A percentile compares a stretch with the other conserved stretches of the same genome.
These are phyloP conservation scores for Vachellia pachyceras DNA, from an alignment of 306 rosid genomes.

Conservation along the genomic window DNA sequence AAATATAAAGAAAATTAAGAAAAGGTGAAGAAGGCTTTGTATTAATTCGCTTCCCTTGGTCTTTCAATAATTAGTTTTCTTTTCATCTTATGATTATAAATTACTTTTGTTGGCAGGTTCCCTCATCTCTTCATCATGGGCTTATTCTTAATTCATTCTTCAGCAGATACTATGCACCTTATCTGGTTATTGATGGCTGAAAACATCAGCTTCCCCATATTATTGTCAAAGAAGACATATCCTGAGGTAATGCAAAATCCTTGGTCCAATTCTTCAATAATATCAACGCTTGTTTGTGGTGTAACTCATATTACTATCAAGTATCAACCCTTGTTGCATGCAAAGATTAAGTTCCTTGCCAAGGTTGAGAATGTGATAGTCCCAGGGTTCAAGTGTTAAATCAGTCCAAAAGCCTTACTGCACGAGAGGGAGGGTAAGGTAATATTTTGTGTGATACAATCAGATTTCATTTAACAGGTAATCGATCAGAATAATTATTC, in stretches of 20 bases:
- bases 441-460: too few species aligned
- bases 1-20: constrained; percentile 73
- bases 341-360: constrained; percentile 8
- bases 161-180: constrained; percentile 45
- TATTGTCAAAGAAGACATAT: constrained; percentile 64
- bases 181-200: constrained; percentile 62
- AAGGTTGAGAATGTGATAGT: not conserved
- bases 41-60: constrained; percentile 24
- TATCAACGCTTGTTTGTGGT: constrained; percentile 25
- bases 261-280: constrained; percentile 38
- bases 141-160: constrained; percentile 44
- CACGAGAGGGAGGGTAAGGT: not conserved
- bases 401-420: not conserved
- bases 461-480: too few species aligned
- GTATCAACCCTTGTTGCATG: constrained; percentile 14
- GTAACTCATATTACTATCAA: constrained; percentile 34
- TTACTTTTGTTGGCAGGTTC: constrained; percentile 60
- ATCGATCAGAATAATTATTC: too few species aligned
- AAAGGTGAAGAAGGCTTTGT: constrained; percentile 54
- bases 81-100: constrained; percentile 21
- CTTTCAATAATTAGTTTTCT: constrained; percentile 24
- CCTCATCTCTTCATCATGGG: constrained; percentile 73
- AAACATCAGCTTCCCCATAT: constrained; percentile 74
- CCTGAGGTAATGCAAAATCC: constrained; percentile 71
- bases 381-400: not conserved